phyloP scores from a whole-genome alignment of 2,329 filamentous ascomycete genomes.

The Acephala macrosclerotiorum region DNA sequence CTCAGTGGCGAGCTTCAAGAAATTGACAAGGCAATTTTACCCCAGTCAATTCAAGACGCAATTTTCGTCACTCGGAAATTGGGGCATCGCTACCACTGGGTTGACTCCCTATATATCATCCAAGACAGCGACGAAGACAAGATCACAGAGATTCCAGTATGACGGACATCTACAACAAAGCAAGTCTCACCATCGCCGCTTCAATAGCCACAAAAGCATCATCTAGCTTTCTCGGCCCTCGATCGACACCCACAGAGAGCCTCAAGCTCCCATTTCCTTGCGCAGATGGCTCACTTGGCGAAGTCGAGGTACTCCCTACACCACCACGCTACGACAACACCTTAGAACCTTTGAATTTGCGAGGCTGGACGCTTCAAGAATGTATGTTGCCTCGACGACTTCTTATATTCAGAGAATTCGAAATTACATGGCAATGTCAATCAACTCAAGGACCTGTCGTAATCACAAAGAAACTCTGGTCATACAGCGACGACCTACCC shows the following conservation, averaged over 20 bases:
- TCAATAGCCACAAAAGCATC: background rate
- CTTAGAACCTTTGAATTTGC: background rate
- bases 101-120: background rate
- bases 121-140: background rate
- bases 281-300: background rate
- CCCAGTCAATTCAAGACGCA: background rate
- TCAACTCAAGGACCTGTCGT: background rate
- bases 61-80: background rate
- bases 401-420: background rate
- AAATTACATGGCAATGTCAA: slow-evolving; percentile 1
- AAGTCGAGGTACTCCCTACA: background rate
- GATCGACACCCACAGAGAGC: background rate
- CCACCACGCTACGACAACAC: background rate
- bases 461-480: background rate
- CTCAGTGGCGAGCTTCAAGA: background rate
- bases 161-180: background rate
- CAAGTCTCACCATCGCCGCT: background rate
- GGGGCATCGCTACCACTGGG: background rate
- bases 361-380: background rate
- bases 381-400: background rate
- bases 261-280: background rate
- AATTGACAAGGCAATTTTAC: background rate
- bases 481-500: background rate
- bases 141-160: background rate
- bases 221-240: background rate